phyloP scores from a whole-genome alignment of 495 filamentous ascomycete species.

The Ramalina intermedia region DNA sequence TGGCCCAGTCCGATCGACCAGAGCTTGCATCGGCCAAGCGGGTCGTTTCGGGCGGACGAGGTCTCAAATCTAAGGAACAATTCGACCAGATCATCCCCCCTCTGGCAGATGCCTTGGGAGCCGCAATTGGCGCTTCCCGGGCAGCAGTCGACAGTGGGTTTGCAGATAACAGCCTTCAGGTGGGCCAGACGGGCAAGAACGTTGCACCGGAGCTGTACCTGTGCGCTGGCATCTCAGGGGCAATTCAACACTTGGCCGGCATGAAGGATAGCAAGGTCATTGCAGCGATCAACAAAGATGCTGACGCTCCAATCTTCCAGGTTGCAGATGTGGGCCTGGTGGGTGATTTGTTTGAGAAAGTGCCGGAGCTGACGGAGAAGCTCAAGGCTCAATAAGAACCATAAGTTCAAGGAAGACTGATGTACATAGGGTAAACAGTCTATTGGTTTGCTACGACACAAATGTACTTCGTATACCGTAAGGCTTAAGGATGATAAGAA shows the following conservation, averaged over 20 bases:
- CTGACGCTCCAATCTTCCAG: conserved; percentile 95
- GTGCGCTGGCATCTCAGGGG: conserved; percentile 88
- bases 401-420: too few species aligned
- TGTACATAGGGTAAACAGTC: too few species aligned
- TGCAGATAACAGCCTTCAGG: conserved; percentile 97
- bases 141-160: conserved; percentile 96
- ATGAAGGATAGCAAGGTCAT: conserved; percentile 99
- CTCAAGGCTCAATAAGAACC: conserved; percentile 37
- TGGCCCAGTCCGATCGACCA: conserved; percentile 86
- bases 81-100: conserved; percentile 87
- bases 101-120: conserved; percentile 79
- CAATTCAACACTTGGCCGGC: conserved; percentile 95
- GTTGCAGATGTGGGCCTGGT: conserved; percentile 81
- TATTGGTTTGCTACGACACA: too few species aligned
- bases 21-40: conserved; percentile 76
- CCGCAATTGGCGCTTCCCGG: conserved; percentile 85
- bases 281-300: conserved; percentile 95
- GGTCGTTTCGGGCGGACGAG: conserved; percentile 89
- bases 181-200: conserved; percentile 97
- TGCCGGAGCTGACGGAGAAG: conserved; percentile 94
- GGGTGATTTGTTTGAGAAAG: conserved; percentile 87
- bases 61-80: conserved; percentile 91
- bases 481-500: too few species aligned
- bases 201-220: conserved; percentile 93
- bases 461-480: too few species aligned